Conservation (phyloP, 139 green algal species). For the Closterium sp. region DNA sequence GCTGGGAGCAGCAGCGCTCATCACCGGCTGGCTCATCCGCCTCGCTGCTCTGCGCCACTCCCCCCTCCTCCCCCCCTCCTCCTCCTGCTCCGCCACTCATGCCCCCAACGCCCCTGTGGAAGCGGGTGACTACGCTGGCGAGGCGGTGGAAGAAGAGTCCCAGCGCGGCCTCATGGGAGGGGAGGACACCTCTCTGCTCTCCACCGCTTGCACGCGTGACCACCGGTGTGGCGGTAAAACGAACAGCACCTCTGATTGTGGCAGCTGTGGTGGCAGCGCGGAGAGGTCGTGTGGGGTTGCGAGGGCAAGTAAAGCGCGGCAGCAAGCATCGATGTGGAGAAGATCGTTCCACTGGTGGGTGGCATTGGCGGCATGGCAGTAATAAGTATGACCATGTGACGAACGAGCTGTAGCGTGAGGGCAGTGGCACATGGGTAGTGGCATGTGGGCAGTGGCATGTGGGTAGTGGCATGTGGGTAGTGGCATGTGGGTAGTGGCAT, state of each 20-base stretch:
- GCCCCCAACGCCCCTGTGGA: neutral
- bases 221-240: too few relatives aligned
- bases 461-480: too few relatives aligned
- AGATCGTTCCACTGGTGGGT: neutral
- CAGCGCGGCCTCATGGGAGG: neutral
- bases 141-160: neutral
- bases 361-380: neutral
- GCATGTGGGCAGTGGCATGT: too few relatives aligned
- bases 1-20: slow-evolving; percentile 4
- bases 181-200: neutral
- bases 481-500: too few relatives aligned
- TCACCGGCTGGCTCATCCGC: slow-evolving; percentile 7
- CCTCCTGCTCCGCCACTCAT: neutral
- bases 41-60: neutral
- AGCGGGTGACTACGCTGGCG: neutral
- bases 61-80: too few relatives aligned
- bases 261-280: too few relatives aligned
- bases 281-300: neutral
- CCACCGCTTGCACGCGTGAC: neutral
- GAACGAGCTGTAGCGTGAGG: too few relatives aligned
- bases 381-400: too few relatives aligned
- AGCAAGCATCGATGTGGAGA: neutral
- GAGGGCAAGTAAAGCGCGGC: neutral
- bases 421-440: too few relatives aligned
- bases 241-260: too few relatives aligned